Base-by-base conservation (phyloP, 2,329 filamentous ascomycete genomes). In the Pseudopithomyces chartarum region DNA sequence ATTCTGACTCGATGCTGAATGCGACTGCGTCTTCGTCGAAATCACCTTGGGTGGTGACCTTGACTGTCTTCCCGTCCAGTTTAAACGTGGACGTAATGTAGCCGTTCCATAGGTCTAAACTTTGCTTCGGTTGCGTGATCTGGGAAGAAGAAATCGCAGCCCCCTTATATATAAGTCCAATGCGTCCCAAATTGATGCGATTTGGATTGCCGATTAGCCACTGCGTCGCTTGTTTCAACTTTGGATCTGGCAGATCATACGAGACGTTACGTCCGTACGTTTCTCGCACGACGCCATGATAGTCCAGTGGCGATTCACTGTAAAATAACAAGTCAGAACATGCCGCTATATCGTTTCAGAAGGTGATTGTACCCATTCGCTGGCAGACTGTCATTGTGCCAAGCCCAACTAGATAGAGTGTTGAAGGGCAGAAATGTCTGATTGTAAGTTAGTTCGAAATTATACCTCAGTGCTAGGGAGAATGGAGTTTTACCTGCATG, bases 201-300 rank as follows among this genome's bases (percentile, higher is more conserved):
- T 84, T 81, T 0, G 82, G 82, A 58, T 85, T 85, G 54, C 76
- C 74, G 26, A 83, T 83, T 17, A 85, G 67, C 83, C 83, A 85
- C 55, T 84, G 79, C 2, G 79, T 81, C 23, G 79, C 79, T 10
- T 74, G 68, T 12, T 67, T 64, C 46, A 80, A 63, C 2, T 65
- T 68, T 1, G 78, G 73, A 52, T 80, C 79, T 0, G 77, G 75
- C 56, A 78, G 74, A 17, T 71, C 72, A 65, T 80, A 80, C 38
- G 78, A 78, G 6, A 81, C 74, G 5, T 79, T 65, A 8, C 75
- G 65, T 17, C 68, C 78, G 58, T 81, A 77, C 12, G 46, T 48
- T 13, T 76, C 76, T 65, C 75, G 75, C 54, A 76, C 68, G 6
- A 79, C 44, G 0, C 77, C 78, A 2, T 67, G 66, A 50, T 67